Base-by-base conservation (phyloP, 1,284 basidiomycete genomes). In the Ceratobasidium sp. region DNA sequence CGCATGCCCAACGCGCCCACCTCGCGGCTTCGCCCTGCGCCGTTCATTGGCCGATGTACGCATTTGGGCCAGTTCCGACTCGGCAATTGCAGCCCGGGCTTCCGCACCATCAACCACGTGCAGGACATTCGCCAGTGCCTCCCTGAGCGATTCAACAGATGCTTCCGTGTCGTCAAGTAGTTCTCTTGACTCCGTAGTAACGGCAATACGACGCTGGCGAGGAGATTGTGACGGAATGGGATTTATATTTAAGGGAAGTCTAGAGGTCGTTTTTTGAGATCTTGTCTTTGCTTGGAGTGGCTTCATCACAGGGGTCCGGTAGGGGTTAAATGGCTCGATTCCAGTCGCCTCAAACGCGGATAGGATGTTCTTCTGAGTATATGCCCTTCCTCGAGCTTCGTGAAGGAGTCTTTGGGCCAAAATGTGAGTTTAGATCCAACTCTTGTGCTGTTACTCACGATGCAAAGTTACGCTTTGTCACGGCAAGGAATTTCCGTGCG, bases 291-390 rank as follows among this genome's bases (percentile, higher is more conserved):
- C 19, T 22, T 63, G 44, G 22, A 44, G 29, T 29, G 22, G 44
- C 44, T 31, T 48, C 62, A 63, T 63, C 14, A 33, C 45, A 4
- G 44, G 9, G 15, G 62, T 50, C 36, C 47, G 44, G 27, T 48
- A 63, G 15, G 62, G 44, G 24, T 63, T 31, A 27, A 63, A 63
- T 17, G 47, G 62, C 22, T 63, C 27, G 45, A 63, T 63, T 47
- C 62, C 62, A 29, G 62, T 63, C 15, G 44, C 62, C 27, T 63
- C 62, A 63, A 63, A 63, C 6, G 60, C 60, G 11, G 62, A 63
- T 29, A 50, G 7, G 29, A 63, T 63, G 2, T 27, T 24, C 19
- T 48, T 44, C 22, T 63, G 24, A 27, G 62, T 63, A 24, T 63
- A 63, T 5, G 62, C 47, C 17, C 29, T 24, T 44, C 48, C 44